These are phyloP conservation scores for Colletotrichum camelliae DNA, from an alignment of 2,329 filamentous ascomycete species.

Conservation along the genomic window DNA sequence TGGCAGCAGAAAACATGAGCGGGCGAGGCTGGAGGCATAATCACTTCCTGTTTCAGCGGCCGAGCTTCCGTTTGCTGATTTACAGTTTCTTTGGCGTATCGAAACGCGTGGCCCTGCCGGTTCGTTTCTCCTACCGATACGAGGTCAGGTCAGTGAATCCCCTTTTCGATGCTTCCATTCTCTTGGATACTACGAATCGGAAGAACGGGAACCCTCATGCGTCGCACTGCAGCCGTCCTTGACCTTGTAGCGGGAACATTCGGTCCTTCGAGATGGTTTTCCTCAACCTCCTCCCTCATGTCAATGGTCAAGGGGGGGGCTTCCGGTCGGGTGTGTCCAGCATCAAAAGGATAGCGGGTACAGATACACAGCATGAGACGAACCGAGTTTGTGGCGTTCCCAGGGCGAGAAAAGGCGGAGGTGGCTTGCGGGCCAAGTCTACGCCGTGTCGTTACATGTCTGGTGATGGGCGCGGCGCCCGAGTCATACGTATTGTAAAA, in stretches of 20 bases:
- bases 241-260: not conserved
- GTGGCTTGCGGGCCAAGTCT: not conserved
- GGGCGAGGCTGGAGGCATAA: not conserved
- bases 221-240: not conserved
- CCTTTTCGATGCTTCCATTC: not conserved
- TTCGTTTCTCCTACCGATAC: not conserved
- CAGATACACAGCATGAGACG: not conserved
- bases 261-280: not conserved
- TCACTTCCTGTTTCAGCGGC: not conserved
- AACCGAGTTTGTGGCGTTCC: not conserved
- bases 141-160: not conserved
- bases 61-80: not conserved
- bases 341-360: not conserved
- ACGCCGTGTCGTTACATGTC: not conserved
- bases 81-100: not conserved
- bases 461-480: not conserved
- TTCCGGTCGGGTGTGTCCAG: not conserved
- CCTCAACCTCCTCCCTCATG: not conserved
- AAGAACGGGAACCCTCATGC: not conserved
- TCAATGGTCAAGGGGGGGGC: not conserved
- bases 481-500: not conserved
- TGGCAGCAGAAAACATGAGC: not conserved
- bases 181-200: not conserved
- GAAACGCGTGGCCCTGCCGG: not conserved
- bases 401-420: not conserved